Evolutionary conservation across 345 rosid genomes (phyloP), one percentile per base, ranked within the genome.

Genomic region (Boechera stricta): DNA sequence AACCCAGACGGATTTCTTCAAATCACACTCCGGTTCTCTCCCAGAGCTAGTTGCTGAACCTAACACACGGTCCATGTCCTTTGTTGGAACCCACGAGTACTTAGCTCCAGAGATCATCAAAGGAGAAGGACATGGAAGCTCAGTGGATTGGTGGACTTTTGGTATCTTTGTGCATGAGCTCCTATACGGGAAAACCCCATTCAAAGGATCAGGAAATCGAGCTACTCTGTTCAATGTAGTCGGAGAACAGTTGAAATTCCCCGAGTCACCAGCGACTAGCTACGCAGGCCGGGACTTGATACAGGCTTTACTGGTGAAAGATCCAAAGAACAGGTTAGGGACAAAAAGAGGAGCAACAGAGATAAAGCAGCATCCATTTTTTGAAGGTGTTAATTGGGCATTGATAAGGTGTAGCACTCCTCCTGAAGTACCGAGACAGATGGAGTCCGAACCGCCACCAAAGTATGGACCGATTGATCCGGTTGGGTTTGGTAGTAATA

Each of bases 81-180:
- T 95, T 53, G 99, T 95, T 16, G 99, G 99, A 74, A 95, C 99
- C 59, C 99, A 95, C 11, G 99, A 95, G 82, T 95, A 95, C 86
- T 85, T 95, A 12, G 97, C 97, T 82, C 97, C 97, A 10, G 97
- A 92, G 83, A 92, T 92, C 36, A 90, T 92, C 76, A 94, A 90
- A 80, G 98, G 98, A 67, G 99, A 95, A 78, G 99, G 99, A 41
- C 99, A 95, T 31, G 98, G 99, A 51, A 92, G 99, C 75, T 97
- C 98, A 31, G 98, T 95, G 39, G 99, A 95, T 44, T 95, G 99
- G 99, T 92, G 99, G 99, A 95, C 99, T 5, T 95, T 91, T 48
- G 99, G 99, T 13, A 89, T 95, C 76, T 95, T 95, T 80, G 77
- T 95, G 76, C 97, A 95, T 5, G 99, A 95, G 77, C 84, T 95